phyloP scores from a whole-genome alignment of 2,329 filamentous ascomycete genomes.

The Cyclaneusma minus region DNA sequence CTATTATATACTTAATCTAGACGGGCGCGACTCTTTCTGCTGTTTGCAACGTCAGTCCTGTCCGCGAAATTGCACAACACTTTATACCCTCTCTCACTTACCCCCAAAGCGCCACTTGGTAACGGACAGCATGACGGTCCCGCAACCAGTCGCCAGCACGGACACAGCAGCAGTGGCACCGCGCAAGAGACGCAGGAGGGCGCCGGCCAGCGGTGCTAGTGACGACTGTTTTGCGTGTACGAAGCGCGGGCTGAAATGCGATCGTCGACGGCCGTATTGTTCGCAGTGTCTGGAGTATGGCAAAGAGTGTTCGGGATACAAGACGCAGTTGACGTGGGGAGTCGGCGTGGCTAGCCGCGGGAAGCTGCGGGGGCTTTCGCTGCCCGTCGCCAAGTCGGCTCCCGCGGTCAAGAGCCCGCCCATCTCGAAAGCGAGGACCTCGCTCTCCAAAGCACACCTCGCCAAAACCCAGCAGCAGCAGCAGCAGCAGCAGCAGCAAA shows the following conservation, averaged over 20 bases:
- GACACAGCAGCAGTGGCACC: constrained; percentile 5
- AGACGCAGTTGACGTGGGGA: constrained; percentile 92
- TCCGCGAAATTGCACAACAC: too few relatives aligned
- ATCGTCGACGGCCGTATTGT: constrained; percentile 85
- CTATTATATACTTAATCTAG: too few relatives aligned
- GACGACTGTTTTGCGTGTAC: constrained; percentile 93
- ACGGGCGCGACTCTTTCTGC: too few relatives aligned
- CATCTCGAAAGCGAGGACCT: constrained; percentile 2
- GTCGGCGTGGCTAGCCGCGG: constrained; percentile 90
- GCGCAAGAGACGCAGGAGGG: constrained; percentile 64
- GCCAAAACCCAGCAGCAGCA: too few relatives aligned
- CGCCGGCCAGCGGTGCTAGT: constrained; percentile 72
- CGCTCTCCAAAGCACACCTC: constrained; percentile 20
- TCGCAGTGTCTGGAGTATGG: constrained; percentile 84
- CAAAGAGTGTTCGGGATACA: constrained; percentile 90
- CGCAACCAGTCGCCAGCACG: constrained; percentile 8
- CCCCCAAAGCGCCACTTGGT: too few relatives aligned
- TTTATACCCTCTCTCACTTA: too few relatives aligned
- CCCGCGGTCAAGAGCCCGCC: constrained; percentile 23
- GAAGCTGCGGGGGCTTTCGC: constrained; percentile 77
- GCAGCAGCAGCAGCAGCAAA: too few relatives aligned
- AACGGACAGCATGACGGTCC: constrained; percentile 17
- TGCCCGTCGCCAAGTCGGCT: constrained; percentile 49
- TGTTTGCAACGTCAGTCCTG: too few relatives aligned
- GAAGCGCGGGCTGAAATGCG: constrained; percentile 72